These are phyloP conservation scores for Tolypocladium amazonense DNA, from an alignment of 2,329 filamentous ascomycete species.

Conservation along the genomic window DNA sequence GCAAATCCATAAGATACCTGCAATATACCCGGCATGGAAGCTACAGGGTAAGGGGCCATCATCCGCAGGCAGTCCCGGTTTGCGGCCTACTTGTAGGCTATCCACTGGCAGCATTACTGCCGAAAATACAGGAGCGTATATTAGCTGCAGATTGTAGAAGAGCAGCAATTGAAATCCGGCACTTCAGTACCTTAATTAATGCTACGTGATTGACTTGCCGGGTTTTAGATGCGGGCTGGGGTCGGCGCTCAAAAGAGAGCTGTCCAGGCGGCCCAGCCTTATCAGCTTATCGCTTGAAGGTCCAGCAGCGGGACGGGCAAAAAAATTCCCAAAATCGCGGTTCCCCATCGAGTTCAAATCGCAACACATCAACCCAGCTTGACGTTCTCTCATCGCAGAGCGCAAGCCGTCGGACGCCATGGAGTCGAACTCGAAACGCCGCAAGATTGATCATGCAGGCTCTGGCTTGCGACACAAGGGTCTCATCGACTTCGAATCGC, in stretches of 20 bases:
- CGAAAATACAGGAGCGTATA: neutral
- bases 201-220: neutral
- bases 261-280: constrained; percentile 3
- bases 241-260: neutral
- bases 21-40: neutral
- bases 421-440: constrained; percentile 37
- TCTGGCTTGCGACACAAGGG: constrained; percentile 20
- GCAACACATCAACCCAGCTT: neutral
- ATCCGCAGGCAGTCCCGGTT: too few relatives aligned
- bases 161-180: too few relatives aligned
- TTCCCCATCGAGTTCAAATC: neutral
- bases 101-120: neutral
- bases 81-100: neutral
- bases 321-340: neutral
- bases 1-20: neutral
- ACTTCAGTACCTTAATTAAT: too few relatives aligned
- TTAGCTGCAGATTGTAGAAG: too few relatives aligned
- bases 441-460: constrained; percentile 33
- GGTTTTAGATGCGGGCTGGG: neutral
- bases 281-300: constrained; percentile 16
- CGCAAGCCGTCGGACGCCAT: constrained; percentile 17
- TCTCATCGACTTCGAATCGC: constrained; percentile 30
- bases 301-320: neutral
- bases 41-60: neutral
- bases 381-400: constrained; percentile 4